Evolutionary conservation across 441 rosid species (phyloP).

Genomic region (Erysimum pusillum): DNA sequence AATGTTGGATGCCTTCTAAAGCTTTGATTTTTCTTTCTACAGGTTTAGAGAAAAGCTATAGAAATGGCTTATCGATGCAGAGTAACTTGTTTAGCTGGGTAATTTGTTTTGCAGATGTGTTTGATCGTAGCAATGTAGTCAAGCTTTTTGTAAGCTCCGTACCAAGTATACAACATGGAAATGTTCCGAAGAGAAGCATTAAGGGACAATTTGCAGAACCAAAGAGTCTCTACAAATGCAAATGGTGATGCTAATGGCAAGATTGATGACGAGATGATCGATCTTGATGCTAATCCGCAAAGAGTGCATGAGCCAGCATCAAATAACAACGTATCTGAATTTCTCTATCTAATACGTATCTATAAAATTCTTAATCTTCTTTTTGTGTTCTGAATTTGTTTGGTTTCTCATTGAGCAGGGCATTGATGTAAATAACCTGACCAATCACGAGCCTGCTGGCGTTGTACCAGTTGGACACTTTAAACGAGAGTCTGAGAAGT

Average conservation of each 20-base stretch:
- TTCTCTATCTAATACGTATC: constrained; percentile 3
- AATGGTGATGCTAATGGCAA: constrained; percentile 60
- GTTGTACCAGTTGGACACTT: constrained; percentile 70
- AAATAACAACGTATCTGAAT: constrained; percentile 56
- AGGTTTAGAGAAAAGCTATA: constrained; percentile 28
- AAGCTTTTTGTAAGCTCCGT: too few relatives aligned
- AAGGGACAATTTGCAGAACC: constrained; percentile 66
- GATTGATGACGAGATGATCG: constrained; percentile 58
- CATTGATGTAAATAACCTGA: constrained; percentile 57
- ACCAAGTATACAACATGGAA: too few relatives aligned
- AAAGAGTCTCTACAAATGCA: constrained; percentile 51
- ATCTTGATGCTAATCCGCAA: constrained; percentile 75
- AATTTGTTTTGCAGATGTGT: too few relatives aligned
- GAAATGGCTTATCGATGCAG: constrained; percentile 19
- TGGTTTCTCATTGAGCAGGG: constrained; percentile 52
- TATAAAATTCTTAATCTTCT: neutral
- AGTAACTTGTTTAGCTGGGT: too few relatives aligned
- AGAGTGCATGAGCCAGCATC: constrained; percentile 63
- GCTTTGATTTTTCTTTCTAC: constrained; percentile 7
- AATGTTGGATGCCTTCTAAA: constrained; percentile 13
- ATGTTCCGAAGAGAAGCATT: too few relatives aligned
- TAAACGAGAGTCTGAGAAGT: constrained; percentile 69
- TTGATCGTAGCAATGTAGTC: too few relatives aligned
- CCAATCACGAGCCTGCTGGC: constrained; percentile 60
- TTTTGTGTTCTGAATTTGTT: neutral